Conservation (phyloP, 768 basidiomycete species). For the Pleurotus giganteus region DNA sequence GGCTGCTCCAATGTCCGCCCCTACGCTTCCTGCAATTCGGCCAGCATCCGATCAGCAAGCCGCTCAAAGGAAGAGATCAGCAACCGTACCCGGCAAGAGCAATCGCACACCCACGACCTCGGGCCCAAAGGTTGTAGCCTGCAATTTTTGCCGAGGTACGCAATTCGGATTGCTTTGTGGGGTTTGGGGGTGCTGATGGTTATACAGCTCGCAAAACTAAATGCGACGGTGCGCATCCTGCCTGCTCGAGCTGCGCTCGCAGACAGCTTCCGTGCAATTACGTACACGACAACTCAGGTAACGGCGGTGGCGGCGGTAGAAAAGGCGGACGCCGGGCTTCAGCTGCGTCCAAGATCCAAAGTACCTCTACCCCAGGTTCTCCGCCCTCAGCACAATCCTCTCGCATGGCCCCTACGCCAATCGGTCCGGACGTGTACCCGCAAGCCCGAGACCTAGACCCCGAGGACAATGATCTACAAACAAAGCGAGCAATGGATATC, state of each 20-base stretch:
- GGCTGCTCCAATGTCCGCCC: constrained; percentile 61
- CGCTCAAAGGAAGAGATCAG: constrained; percentile 66
- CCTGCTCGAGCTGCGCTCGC: constrained; percentile 80
- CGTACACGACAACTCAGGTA: constrained; percentile 55
- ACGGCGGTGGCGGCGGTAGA: constrained; percentile 35
- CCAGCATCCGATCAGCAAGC: constrained; percentile 68
- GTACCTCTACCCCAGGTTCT: constrained; percentile 41
- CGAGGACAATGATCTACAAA: constrained; percentile 49
- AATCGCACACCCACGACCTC: constrained; percentile 59
- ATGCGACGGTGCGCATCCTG: constrained; percentile 84
- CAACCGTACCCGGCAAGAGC: constrained; percentile 64
- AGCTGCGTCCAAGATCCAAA: constrained; percentile 39
- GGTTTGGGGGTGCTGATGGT: not conserved
- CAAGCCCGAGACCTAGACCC: constrained; percentile 36
- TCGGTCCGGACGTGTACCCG: constrained; percentile 32
- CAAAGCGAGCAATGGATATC: constrained; percentile 61
- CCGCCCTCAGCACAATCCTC: constrained; percentile 54
- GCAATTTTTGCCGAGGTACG: constrained; percentile 86
- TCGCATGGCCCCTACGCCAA: constrained; percentile 41
- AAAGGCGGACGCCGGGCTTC: constrained; percentile 53
- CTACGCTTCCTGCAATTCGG: constrained; percentile 60
- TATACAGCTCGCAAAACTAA: constrained; percentile 79
- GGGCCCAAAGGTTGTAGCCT: constrained; percentile 84
- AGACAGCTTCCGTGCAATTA: constrained; percentile 77
- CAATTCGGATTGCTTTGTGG: constrained; percentile 1